These are phyloP conservation scores for Debaryomyces coudertii DNA, from an alignment of 1,139 yeast species.

Conservation along the genomic window DNA sequence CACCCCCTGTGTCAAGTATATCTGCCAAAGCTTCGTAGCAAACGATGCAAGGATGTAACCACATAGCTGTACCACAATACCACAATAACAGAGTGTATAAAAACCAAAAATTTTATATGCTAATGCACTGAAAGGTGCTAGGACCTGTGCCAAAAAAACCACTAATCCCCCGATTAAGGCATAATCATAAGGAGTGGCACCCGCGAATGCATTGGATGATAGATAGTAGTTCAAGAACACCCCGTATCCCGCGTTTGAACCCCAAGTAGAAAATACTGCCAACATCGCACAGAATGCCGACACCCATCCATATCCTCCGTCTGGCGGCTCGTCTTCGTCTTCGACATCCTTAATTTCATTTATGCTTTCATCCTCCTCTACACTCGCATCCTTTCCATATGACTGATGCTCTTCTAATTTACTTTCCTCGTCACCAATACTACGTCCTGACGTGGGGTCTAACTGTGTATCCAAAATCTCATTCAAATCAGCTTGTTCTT, in stretches of 20 bases:
- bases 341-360: slow-evolving; percentile 14
- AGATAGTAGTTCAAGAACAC: slow-evolving; percentile 65
- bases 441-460: slow-evolving; percentile 20
- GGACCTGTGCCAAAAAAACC: slow-evolving; percentile 57
- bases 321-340: slow-evolving; percentile 47
- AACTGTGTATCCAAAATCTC: slow-evolving; percentile 26
- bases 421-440: slow-evolving; percentile 12
- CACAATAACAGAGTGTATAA: slow-evolving; percentile 44
- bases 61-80: slow-evolving; percentile 53
- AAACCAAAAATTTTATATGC: slow-evolving; percentile 38
- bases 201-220: slow-evolving; percentile 48
- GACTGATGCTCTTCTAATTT: neutral
- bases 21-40: slow-evolving; percentile 62
- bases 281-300: slow-evolving; percentile 57
- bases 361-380: slow-evolving; percentile 5
- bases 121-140: slow-evolving; percentile 56
- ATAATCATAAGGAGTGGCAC: slow-evolving; percentile 60
- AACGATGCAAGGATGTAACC: slow-evolving; percentile 69
- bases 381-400: neutral
- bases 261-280: slow-evolving; percentile 66
- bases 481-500: slow-evolving; percentile 26
- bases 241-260: slow-evolving; percentile 70
- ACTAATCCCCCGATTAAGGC: slow-evolving; percentile 73
- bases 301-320: slow-evolving; percentile 75
- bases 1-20: slow-evolving; percentile 72